Base-by-base conservation (phyloP, 495 filamentous ascomycete species). In the Oleoguttula mirabilis region DNA sequence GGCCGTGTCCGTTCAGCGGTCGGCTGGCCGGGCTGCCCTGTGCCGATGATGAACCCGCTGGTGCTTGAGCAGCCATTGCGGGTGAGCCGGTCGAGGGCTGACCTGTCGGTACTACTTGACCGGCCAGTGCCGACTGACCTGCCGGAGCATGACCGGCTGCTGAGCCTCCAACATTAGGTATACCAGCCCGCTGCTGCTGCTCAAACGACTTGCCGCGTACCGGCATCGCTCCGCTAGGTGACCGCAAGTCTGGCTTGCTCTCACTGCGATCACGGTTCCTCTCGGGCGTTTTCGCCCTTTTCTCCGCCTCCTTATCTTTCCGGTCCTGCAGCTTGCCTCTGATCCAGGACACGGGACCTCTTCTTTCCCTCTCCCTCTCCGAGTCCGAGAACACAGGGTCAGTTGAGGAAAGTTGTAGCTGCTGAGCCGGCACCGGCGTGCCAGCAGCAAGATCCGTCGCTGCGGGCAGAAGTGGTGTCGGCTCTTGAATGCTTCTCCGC, bases 341-440 rank as follows among this genome's bases (percentile, higher is more conserved):
- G 50, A 94, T 73, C 73, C 88, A 93, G 12, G 76, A 78, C 36
- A 92, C 70, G 4, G 85, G 69, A n/a, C 82, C 80, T 47, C 76
- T 82, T 47, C 70, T 69, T n/a, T n/a, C n/a, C 56, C 76, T 45
- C 36, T 53, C 50, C 3, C 50, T 44, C 37, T 53, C 50, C 2
- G 45, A 48, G 31, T 53, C 50, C 11, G 50, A 53, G 25, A 53
- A 53, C 14, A 53, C 32, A 0, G 44, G 34, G 15, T 44, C 45
- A 10, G 39, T 39, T 2, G 21, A 15, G 3, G 43, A 8, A 1
- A 39, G 37, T 30, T 36, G 48, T 15, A 33, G 20, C n/a, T 21
- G 14, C 2, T 19, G 39, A 11, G 21, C 35, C 12, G 8, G 41
- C 20, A 34, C 3, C 21, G 34, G 49, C 43, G 36, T 60, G 55